Percentiles rank a stretch among this genome's conserved stretches.
Evolutionary conservation across 345 rosid species (phyloP).

Genomic region (Corchorus capsularis): DNA sequence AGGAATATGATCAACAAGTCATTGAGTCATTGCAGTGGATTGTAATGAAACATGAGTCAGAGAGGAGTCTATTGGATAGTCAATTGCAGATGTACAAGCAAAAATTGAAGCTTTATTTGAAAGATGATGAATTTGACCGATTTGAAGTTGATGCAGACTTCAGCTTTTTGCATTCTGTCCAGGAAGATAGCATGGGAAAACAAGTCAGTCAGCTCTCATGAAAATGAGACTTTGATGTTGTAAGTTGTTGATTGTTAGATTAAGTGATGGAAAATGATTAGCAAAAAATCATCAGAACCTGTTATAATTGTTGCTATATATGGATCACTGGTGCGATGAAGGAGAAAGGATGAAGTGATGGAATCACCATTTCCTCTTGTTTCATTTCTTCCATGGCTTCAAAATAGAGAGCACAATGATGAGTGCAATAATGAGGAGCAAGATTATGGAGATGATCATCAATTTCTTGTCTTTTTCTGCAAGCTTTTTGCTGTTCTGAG

Average conservation of each 20-base stretch:
- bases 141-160: constrained; percentile 22
- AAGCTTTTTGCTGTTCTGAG: constrained; percentile 51
- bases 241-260: not conserved
- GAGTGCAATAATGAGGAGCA: constrained; percentile 55
- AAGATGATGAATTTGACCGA: constrained; percentile 32
- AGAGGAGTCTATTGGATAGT: constrained; percentile 35
- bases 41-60: constrained; percentile 48
- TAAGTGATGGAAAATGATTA: not conserved
- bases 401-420: constrained; percentile 50
- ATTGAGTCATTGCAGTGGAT: constrained; percentile 66
- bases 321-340: not conserved
- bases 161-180: constrained; percentile 18
- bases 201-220: constrained; percentile 24
- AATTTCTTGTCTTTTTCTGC: constrained; percentile 63
- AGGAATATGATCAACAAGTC: constrained; percentile 50
- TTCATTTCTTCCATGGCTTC: constrained; percentile 62
- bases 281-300: not conserved
- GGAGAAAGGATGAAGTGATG: not conserved
- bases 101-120: constrained; percentile 26
- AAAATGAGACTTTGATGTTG: constrained; percentile 19
- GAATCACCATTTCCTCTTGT: not conserved
- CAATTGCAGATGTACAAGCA: constrained; percentile 31
- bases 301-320: not conserved
- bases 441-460: constrained; percentile 59
- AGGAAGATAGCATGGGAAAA: constrained; percentile 23